Conservation (phyloP, 2,329 filamentous ascomycete species). For the Colletotrichum filicis region DNA sequence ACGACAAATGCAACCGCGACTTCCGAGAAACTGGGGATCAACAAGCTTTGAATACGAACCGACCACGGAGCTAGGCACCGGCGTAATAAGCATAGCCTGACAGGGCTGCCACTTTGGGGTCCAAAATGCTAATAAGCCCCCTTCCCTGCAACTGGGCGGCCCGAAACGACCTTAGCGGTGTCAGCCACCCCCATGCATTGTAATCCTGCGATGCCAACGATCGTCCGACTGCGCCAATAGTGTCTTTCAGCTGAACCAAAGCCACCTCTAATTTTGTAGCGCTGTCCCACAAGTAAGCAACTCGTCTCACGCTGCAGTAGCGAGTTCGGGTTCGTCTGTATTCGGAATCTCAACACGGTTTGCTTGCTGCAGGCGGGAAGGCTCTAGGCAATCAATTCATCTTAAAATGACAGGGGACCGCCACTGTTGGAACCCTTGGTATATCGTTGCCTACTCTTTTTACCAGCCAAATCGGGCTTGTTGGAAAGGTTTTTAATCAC, state of each 20-base stretch:
- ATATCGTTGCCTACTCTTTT: slow-evolving; percentile 22
- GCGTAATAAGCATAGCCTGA: slow-evolving; percentile 4
- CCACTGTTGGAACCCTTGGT: slow-evolving; percentile 8
- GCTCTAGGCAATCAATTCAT: slow-evolving; percentile 1
- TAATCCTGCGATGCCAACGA: slow-evolving; percentile 26
- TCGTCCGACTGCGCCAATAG: slow-evolving; percentile 21
- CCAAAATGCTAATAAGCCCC: background rate
- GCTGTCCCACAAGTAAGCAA: slow-evolving; percentile 26
- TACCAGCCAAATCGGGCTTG: background rate
- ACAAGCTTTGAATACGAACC: slow-evolving; percentile 19
- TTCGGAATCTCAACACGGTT: background rate
- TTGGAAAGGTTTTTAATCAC: background rate
- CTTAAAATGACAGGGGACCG: slow-evolving; percentile 10
- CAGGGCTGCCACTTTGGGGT: slow-evolving; percentile 19
- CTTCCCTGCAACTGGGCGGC: slow-evolving; percentile 29
- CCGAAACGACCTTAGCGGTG: slow-evolving; percentile 30
- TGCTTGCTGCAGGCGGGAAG: background rate
- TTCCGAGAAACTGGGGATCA: slow-evolving; percentile 3
- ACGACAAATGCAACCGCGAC: background rate
- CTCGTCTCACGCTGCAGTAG: slow-evolving; percentile 4
- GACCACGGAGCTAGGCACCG: slow-evolving; percentile 19
- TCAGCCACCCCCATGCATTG: slow-evolving; percentile 27
- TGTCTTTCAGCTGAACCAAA: slow-evolving; percentile 8
- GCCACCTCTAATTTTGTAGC: slow-evolving; percentile 13
- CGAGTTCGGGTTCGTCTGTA: background rate